Percentiles rank a stretch among this genome's conserved stretches.
These are phyloP conservation scores for Kwoniella heveanensis DNA, from an alignment of 768 basidiomycete species.

Conservation along the genomic window DNA sequence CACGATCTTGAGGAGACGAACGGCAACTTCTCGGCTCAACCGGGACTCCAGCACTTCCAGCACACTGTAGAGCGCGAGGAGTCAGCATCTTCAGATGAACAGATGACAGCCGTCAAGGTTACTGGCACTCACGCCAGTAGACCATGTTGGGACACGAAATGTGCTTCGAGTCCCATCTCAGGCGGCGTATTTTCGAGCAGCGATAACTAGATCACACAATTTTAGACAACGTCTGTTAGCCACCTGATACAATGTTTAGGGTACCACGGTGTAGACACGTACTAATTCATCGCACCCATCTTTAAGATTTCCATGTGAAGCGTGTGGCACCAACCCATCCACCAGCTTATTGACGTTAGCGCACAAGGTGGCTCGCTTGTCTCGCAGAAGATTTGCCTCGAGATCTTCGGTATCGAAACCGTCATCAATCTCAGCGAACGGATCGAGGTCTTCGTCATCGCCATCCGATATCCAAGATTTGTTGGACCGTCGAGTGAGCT, in stretches of 20 bases:
- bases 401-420: slow-evolving; percentile 77
- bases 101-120: neutral
- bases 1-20: slow-evolving; percentile 82
- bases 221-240: neutral
- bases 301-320: slow-evolving; percentile 72
- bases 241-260: no score
- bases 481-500: slow-evolving; percentile 82
- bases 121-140: slow-evolving; percentile 68
- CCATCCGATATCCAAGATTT: slow-evolving; percentile 88
- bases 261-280: neutral
- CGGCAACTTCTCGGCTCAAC: slow-evolving; percentile 79
- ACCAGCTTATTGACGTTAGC: slow-evolving; percentile 79
- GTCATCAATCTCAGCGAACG: slow-evolving; percentile 97
- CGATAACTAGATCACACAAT: slow-evolving; percentile 61
- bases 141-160: slow-evolving; percentile 89
- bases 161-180: slow-evolving; percentile 72
- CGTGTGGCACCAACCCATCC: slow-evolving; percentile 78
- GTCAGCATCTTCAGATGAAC: neutral
- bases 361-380: slow-evolving; percentile 86
- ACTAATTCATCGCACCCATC: slow-evolving; percentile 88
- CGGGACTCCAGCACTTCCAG: slow-evolving; percentile 88
- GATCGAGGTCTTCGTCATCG: slow-evolving; percentile 80
- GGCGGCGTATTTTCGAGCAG: slow-evolving; percentile 72
- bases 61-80: slow-evolving; percentile 57
- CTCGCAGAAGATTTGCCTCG: slow-evolving; percentile 86